Base-by-base conservation (phyloP, 2,329 filamentous ascomycete genomes). In the Hypoxylon sp. region DNA sequence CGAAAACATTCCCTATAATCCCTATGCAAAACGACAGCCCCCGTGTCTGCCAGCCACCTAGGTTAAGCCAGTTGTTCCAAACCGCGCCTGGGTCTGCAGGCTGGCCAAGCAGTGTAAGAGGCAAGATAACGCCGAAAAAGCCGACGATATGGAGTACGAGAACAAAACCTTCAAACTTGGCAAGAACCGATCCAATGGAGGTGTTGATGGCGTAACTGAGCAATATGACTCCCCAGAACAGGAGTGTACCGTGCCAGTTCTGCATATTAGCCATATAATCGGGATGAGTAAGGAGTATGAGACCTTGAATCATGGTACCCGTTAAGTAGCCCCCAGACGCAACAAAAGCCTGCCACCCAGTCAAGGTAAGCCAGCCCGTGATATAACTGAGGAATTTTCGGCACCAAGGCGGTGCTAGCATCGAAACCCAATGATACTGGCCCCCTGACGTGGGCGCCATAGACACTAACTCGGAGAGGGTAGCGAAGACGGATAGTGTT, bases 1-100 rank as follows among this genome's bases (percentile, higher is more conserved):
- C 77, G 53, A 70, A 72, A 1, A 70, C 64, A 10, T 47, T 68
- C 3, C 69, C 69, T 10, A 62, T 13, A 2, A 71, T 47, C 2
- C 70, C 70, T 11, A 72, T 70, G 11, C 60, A 61, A 68, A 83
- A 86, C 2, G 83, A 82, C 4, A 85, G 52, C 0, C 81, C 84
- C 32, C 82, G 76, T 0, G 78, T 80, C 17, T 76, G 72, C 84
- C 85, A 87, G 8, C 81, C 83, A 0, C 83, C 85, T 2, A 82
- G 78, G 67, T 86, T 86, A 21, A 80, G 75, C 74, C 84, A 86
- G 0, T 77, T 80, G 42, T 77, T 77, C 24, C 24, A 59, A 86
- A 86, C 19, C 86, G 84, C 24, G 82, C 82, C 8, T 77, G 73
- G 17, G 78, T 73, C 24, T 62, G 73, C 70, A 3, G 74, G 76